A percentile compares a stretch with the other conserved stretches of the same genome.
Evolutionary conservation across 139 green algal species (phyloP).

Genomic region (Ettlia oleoabundans): DNA sequence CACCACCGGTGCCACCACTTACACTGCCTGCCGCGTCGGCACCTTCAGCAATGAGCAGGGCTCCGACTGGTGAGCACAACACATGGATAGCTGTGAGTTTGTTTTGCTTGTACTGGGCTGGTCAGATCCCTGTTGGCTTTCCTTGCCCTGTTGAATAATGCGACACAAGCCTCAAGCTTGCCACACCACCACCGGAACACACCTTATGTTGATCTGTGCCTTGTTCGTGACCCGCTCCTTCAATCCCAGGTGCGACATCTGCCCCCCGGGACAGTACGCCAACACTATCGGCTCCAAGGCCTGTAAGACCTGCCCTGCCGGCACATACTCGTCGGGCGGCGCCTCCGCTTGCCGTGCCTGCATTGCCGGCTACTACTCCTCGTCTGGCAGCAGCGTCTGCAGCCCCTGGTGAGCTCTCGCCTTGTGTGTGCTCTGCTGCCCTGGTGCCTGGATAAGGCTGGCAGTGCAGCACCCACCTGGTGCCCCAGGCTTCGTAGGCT

Average conservation of each 20-base stretch:
- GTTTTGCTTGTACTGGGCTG: no score
- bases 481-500: not conserved
- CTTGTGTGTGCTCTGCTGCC: not conserved
- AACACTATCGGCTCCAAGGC: conserved; percentile 1
- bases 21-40: not conserved
- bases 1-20: not conserved
- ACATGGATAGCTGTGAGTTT: no score
- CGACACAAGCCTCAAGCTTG: no score
- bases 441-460: not conserved
- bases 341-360: not conserved
- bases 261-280: conserved; percentile 23
- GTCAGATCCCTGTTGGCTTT: no score
- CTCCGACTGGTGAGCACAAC: not conserved
- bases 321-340: not conserved
- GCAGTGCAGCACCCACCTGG: not conserved
- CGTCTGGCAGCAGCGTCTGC: conserved; percentile 8
- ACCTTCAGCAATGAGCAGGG: not conserved
- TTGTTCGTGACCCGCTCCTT: no score
- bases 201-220: no score
- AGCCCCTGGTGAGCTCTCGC: not conserved
- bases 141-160: no score
- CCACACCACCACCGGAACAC: no score
- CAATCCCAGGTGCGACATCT: conserved; percentile 5
- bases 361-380: not conserved
- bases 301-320: conserved; percentile 27